Evolutionary conservation across 1,284 basidiomycete species (phyloP).

Genomic region (Pascua sp.): DNA sequence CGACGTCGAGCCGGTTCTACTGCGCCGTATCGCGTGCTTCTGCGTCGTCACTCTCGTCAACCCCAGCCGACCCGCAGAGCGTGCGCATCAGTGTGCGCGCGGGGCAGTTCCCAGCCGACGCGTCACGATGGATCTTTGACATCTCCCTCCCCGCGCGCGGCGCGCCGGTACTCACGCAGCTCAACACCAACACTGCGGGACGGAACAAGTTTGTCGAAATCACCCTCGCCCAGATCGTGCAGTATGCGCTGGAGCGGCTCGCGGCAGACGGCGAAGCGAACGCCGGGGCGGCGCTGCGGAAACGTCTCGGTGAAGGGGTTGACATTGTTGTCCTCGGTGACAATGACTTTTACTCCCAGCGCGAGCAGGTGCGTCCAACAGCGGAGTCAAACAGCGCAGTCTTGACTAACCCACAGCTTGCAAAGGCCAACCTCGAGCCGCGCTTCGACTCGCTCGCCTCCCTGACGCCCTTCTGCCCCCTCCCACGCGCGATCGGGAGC

Average conservation of each 20-base stretch:
- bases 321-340: constrained; percentile 82
- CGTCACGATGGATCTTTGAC: constrained; percentile 65
- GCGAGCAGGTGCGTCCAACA: constrained; percentile 62
- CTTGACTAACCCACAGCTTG: constrained; percentile 55
- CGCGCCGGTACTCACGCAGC: constrained; percentile 6
- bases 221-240: constrained; percentile 72
- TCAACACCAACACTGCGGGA: constrained; percentile 16
- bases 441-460: constrained; percentile 56
- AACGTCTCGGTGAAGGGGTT: constrained; percentile 43
- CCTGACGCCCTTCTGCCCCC: constrained; percentile 70
- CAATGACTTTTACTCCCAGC: constrained; percentile 97
- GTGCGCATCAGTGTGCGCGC: constrained; percentile 68
- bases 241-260: constrained; percentile 61
- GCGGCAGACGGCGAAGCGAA: constrained; percentile 46
- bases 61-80: neutral
- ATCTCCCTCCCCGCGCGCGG: constrained; percentile 40
- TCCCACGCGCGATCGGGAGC: constrained; percentile 64
- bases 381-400: constrained; percentile 15
- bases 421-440: constrained; percentile 59
- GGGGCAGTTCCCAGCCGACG: constrained; percentile 79
- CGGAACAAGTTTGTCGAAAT: constrained; percentile 90
- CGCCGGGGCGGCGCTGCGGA: too few relatives aligned
- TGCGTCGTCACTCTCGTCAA: neutral
- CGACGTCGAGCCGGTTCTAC: constrained; percentile 91
- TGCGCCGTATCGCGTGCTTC: constrained; percentile 50